A percentile compares a stretch with the other conserved stretches of the same genome.
phyloP scores from a whole-genome alignment of 1,284 basidiomycete genomes.

The Moniliella sp. region DNA sequence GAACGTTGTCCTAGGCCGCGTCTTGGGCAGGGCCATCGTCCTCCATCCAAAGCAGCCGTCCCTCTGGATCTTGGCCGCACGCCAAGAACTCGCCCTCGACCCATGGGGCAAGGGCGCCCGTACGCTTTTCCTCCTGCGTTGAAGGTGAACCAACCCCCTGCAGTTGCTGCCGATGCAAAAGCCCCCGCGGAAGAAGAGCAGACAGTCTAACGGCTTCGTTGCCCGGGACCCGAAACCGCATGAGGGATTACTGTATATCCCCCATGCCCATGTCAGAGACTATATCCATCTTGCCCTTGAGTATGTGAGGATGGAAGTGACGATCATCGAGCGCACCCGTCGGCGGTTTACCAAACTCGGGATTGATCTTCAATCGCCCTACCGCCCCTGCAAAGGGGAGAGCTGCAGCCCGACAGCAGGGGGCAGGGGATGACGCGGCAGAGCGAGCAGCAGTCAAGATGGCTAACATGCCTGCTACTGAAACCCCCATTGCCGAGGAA shows the following conservation, averaged over 20 bases:
- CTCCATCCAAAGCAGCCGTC: constrained; percentile 57
- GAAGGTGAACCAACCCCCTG: constrained; percentile 36
- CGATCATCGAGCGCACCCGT: constrained; percentile 61
- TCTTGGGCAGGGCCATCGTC: constrained; percentile 49
- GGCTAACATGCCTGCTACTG: not conserved
- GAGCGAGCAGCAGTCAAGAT: not conserved
- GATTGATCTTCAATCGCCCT: constrained; percentile 37
- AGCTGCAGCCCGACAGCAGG: not conserved
- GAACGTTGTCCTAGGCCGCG: constrained; percentile 50
- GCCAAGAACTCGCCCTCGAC: constrained; percentile 57
- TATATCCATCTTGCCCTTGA: constrained; percentile 25
- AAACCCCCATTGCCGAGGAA: not conserved
- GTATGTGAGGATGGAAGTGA: constrained; percentile 66
- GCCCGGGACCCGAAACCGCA: not conserved
- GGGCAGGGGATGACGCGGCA: not conserved
- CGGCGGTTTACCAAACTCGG: constrained; percentile 60
- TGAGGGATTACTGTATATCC: not conserved
- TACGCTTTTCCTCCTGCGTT: constrained; percentile 59
- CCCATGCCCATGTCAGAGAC: constrained; percentile 2
- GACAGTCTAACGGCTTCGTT: not conserved
- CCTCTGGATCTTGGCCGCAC: constrained; percentile 65
- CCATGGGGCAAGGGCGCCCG: constrained; percentile 57
- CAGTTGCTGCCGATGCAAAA: not conserved
- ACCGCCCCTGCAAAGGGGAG: not conserved
- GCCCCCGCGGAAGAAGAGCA: constrained; percentile 1